Percentiles rank a stretch among this genome's conserved stretches.
phyloP scores from a whole-genome alignment of 495 filamentous ascomycete genomes.

The Penicillium bovifimosum region DNA sequence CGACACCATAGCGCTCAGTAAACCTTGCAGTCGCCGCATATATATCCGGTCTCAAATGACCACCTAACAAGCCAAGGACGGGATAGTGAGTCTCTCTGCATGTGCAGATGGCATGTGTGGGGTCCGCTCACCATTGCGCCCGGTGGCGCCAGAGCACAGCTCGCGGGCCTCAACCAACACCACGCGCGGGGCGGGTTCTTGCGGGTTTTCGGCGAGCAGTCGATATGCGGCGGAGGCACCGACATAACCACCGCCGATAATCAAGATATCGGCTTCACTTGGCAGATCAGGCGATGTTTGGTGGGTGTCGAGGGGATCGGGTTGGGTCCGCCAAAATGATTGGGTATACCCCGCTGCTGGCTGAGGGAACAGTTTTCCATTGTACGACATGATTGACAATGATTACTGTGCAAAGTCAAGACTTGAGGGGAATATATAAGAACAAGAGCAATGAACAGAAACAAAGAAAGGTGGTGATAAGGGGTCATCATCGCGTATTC shows the following conservation, averaged over 20 bases:
- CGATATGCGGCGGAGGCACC: constrained; percentile 59
- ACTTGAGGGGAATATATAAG: too few relatives aligned
- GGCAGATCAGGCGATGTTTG: constrained; percentile 47
- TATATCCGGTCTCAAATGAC: constrained; percentile 34
- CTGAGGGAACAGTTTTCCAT: constrained; percentile 2
- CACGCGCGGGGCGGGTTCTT: constrained; percentile 17
- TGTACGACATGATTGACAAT: not conserved
- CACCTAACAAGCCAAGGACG: constrained; percentile 13
- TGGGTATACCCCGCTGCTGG: constrained; percentile 47
- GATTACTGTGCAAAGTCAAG: too few relatives aligned
- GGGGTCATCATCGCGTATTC: not conserved
- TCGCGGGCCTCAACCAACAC: constrained; percentile 38
- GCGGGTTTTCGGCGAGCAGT: constrained; percentile 36
- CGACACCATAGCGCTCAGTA: constrained; percentile 24
- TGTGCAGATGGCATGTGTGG: not conserved
- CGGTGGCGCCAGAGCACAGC: constrained; percentile 41
- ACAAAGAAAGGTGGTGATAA: not conserved
- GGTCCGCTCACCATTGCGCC: constrained; percentile 30
- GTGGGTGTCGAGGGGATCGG: constrained; percentile 50
- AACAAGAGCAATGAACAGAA: too few relatives aligned
- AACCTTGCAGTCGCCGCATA: constrained; percentile 26
- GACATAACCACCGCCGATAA: constrained; percentile 68
- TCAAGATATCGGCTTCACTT: constrained; percentile 50
- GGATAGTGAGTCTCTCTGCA: not conserved
- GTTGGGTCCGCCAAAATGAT: constrained; percentile 62